Conservation (phyloP, 768 basidiomycete species). For the Leucosporidium creatinivorum region DNA sequence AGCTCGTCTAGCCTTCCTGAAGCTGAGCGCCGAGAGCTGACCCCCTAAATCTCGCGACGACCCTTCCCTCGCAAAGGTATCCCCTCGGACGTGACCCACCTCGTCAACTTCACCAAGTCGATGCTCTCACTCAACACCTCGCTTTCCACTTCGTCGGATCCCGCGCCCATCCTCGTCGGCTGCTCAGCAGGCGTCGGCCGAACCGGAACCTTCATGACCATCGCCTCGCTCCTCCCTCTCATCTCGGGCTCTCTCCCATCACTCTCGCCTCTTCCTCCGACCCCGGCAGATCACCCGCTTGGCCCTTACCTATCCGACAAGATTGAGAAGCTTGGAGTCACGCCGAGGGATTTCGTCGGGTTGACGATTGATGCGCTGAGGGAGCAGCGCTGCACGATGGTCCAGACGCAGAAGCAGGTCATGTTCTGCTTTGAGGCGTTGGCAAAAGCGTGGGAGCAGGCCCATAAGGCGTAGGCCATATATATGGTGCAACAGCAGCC, state of each 20-base stretch:
- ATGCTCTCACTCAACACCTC: conserved; percentile 6
- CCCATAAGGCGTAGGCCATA: too few species aligned
- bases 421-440: conserved; percentile 21
- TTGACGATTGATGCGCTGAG: conserved; percentile 30
- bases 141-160: background rate
- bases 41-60: too few species aligned
- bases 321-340: too few species aligned
- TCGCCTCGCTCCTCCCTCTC: conserved; percentile 66
- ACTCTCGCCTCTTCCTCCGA: background rate
- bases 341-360: conserved; percentile 25
- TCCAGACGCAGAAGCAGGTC: conserved; percentile 30
- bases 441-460: conserved; percentile 8
- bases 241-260: background rate
- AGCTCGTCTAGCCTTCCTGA: conserved; percentile 50
- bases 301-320: too few species aligned
- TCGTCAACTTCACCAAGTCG: conserved; percentile 17
- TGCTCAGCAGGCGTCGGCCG: conserved; percentile 85
- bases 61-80: conserved; percentile 8
- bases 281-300: background rate
- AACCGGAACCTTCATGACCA: conserved; percentile 75
- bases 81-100: conserved; percentile 9
- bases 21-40: background rate
- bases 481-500: too few species aligned
- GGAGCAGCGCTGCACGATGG: conserved; percentile 35
- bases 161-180: conserved; percentile 53